Percentiles rank a stretch among this genome's conserved stretches.
phyloP scores from a whole-genome alignment of 371 early-diverging fungal species.

The Haplosporangium sp. region DNA sequence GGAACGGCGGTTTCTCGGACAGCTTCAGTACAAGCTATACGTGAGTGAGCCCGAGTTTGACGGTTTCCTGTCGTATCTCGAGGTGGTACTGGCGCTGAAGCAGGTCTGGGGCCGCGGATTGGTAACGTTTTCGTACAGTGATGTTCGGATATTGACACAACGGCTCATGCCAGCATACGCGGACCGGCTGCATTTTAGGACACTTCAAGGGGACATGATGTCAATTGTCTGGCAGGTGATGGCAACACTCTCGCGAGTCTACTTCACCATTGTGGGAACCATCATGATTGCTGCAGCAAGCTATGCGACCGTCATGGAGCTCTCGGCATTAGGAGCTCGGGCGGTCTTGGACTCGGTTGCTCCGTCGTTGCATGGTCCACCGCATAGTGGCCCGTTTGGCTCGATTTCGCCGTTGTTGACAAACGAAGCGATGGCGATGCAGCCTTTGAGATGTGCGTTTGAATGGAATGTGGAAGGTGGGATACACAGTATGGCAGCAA shows the following conservation, averaged over 20 bases:
- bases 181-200: constrained; percentile 56
- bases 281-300: constrained; percentile 40
- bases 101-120: constrained; percentile 50
- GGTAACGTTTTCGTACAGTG: constrained; percentile 59
- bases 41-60: constrained; percentile 59
- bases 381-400: not conserved
- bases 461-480: too few species aligned
- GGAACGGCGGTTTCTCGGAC: constrained; percentile 60
- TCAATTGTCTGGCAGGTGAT: constrained; percentile 47
- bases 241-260: constrained; percentile 31
- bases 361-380: not conserved
- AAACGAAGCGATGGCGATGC: not conserved
- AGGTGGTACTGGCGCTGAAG: constrained; percentile 59
- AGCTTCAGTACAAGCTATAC: constrained; percentile 58
- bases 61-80: constrained; percentile 62
- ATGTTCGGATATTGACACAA: constrained; percentile 63
- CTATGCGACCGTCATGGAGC: constrained; percentile 33
- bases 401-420: constrained; percentile 5
- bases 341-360: constrained; percentile 1
- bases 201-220: constrained; percentile 46
- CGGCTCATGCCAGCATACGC: constrained; percentile 58
- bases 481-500: not conserved
- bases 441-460: not conserved
- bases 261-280: constrained; percentile 39
- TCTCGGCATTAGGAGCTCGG: constrained; percentile 7